Percentiles rank a stretch among this genome's conserved stretches.
These are phyloP conservation scores for Phaffomyces opuntiae DNA, from an alignment of 805 yeast genomes.

Conservation along the genomic window DNA sequence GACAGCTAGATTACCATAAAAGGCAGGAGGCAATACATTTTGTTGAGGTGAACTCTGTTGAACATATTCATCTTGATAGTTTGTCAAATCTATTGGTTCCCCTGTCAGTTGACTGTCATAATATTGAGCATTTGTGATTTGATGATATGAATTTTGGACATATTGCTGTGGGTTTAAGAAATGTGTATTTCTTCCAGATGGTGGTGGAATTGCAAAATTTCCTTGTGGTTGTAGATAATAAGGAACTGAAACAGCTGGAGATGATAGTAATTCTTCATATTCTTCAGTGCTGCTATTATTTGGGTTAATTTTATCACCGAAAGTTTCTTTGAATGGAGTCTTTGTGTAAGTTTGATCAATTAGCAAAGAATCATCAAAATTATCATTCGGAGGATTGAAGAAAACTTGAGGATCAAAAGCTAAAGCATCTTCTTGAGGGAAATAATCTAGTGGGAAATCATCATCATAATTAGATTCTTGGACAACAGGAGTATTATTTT, in stretches of 20 bases:
- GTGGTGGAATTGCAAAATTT: neutral
- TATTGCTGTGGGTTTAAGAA: neutral
- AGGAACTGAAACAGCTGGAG: neutral
- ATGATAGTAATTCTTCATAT: neutral
- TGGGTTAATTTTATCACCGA: slow-evolving; percentile 7
- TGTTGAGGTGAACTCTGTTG: neutral
- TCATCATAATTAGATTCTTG: slow-evolving; percentile 28
- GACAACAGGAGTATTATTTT: slow-evolving; percentile 16
- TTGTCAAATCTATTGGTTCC: slow-evolving; percentile 3
- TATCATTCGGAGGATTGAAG: slow-evolving; percentile 24
- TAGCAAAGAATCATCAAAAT: slow-evolving; percentile 38
- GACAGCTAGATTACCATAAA: too few species aligned
- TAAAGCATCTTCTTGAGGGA: slow-evolving; percentile 31
- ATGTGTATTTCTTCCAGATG: neutral
- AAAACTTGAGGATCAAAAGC: slow-evolving; percentile 26
- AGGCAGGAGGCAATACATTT: too few species aligned
- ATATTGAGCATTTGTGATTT: slow-evolving; percentile 22
- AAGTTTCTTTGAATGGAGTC: slow-evolving; percentile 24
- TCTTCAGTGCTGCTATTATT: neutral
- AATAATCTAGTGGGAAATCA: slow-evolving; percentile 68
- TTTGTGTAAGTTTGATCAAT: slow-evolving; percentile 46
- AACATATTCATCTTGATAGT: slow-evolving; percentile 4
- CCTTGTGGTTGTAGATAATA: neutral
- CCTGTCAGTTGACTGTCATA: slow-evolving; percentile 18
- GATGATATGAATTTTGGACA: slow-evolving; percentile 7